These are phyloP conservation scores for Blastocystis sp. DNA, from an alignment of 352 stramenopile species.

Conservation along the genomic window DNA sequence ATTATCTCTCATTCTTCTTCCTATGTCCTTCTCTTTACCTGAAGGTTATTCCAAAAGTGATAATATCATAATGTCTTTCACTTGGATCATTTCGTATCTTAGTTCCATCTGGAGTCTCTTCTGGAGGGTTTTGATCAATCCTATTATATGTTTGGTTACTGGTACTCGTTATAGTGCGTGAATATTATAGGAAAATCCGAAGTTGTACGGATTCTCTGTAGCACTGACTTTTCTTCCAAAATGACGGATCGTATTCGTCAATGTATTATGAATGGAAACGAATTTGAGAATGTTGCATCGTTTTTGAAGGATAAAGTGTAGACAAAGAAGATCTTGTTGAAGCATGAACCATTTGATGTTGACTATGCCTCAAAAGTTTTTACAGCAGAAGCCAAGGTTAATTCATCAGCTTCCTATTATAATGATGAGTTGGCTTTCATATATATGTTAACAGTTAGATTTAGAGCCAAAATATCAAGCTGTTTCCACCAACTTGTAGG, in stretches of 20 bases:
- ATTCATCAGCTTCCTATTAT: background rate
- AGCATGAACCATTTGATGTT: constrained; percentile 10
- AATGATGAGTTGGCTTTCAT: background rate
- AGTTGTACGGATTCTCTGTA: background rate
- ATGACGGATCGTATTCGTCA: constrained; percentile 15
- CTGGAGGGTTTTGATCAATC: background rate
- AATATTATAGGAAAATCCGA: background rate
- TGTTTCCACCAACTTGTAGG: constrained; percentile 49
- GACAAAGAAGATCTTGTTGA: background rate
- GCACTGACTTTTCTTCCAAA: constrained; percentile 8
- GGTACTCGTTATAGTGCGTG: background rate
- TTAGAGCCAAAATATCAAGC: background rate
- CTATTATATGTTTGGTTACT: constrained; percentile 28
- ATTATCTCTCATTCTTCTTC: background rate
- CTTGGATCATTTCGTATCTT: constrained; percentile 14
- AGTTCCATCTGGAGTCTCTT: background rate
- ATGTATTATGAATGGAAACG: background rate
- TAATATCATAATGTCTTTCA: constrained; percentile 55
- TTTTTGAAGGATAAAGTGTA: background rate
- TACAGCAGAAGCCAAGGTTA: background rate
- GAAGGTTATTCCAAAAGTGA: constrained; percentile 53
- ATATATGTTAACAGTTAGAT: background rate
- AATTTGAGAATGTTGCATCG: background rate
- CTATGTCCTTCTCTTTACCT: background rate
- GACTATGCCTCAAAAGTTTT: background rate